phyloP scores from a whole-genome alignment of 345 rosid genomes.

The Odontarrhena argentea region DNA sequence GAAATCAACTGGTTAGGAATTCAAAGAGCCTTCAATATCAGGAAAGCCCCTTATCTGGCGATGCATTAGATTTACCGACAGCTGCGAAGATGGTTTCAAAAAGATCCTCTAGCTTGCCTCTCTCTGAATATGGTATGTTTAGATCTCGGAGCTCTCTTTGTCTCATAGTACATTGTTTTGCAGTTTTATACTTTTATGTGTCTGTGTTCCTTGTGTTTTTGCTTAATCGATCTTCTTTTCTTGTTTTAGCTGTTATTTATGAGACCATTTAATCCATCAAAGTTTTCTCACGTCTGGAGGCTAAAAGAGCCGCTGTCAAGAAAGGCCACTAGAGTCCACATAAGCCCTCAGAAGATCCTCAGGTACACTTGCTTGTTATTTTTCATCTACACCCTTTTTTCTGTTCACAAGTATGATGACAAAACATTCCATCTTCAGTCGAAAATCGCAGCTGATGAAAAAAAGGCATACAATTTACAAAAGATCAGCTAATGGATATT shows the following conservation, averaged over 20 bases:
- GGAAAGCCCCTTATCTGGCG: slow-evolving; percentile 39
- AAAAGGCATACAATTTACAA: slow-evolving; percentile 78
- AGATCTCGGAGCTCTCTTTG: slow-evolving; percentile 8
- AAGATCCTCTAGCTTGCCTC: slow-evolving; percentile 48
- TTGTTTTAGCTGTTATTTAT: slow-evolving; percentile 47
- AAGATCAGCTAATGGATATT: slow-evolving; percentile 81
- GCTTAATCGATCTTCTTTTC: slow-evolving; percentile 28
- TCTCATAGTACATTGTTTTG: neutral
- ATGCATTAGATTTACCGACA: slow-evolving; percentile 44
- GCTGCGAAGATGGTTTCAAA: slow-evolving; percentile 45
- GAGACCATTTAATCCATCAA: slow-evolving; percentile 57
- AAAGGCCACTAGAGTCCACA: slow-evolving; percentile 40
- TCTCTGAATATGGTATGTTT: slow-evolving; percentile 42
- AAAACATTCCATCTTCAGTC: slow-evolving; percentile 46
- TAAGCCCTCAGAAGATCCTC: slow-evolving; percentile 50
- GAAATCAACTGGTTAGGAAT: slow-evolving; percentile 83
- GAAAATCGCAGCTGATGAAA: slow-evolving; percentile 63
- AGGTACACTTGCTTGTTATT: slow-evolving; percentile 46
- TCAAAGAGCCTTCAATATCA: slow-evolving; percentile 49
- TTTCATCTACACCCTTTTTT: slow-evolving; percentile 24
- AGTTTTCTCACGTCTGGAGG: slow-evolving; percentile 78
- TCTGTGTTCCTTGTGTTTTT: slow-evolving; percentile 8
- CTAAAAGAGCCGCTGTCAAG: slow-evolving; percentile 50
- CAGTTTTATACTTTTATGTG: neutral
- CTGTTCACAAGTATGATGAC: slow-evolving; percentile 35